Conservation (phyloP, 2,329 filamentous ascomycete species). For the Penicillium fuscoglaucum region DNA sequence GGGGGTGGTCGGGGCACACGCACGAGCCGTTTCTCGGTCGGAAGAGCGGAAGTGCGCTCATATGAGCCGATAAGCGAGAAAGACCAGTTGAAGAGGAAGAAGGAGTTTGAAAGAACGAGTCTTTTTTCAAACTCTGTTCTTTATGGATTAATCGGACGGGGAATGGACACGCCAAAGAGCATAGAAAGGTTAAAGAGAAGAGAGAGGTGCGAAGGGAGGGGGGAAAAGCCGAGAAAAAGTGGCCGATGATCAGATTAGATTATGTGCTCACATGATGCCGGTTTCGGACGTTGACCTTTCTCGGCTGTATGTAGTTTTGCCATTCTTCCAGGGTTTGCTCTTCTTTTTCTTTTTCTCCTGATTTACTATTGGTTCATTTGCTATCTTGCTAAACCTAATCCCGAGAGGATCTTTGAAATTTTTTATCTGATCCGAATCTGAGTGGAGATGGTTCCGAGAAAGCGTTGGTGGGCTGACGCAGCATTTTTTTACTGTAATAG, state of each 20-base stretch:
- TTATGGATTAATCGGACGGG: no score
- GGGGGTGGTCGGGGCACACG: slow-evolving; percentile 25
- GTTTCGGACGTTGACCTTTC: slow-evolving; percentile 24
- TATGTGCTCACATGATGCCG: slow-evolving; percentile 29
- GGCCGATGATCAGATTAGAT: slow-evolving; percentile 32
- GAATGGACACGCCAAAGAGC: background rate
- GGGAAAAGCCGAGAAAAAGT: slow-evolving; percentile 20
- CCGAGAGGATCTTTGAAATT: slow-evolving; percentile 1
- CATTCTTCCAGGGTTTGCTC: background rate
- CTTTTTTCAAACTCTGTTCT: background rate
- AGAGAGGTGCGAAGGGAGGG: background rate
- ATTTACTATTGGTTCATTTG: slow-evolving; percentile 5
- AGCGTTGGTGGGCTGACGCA: slow-evolving; percentile 24
- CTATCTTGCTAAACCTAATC: background rate
- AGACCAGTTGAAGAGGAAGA: slow-evolving; percentile 6
- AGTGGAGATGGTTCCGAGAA: slow-evolving; percentile 15
- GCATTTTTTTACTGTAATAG: background rate
- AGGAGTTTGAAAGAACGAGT: background rate
- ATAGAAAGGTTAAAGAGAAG: background rate
- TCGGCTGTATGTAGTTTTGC: slow-evolving; percentile 7
- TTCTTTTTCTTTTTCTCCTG: slow-evolving; percentile 6
- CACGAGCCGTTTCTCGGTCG: slow-evolving; percentile 34
- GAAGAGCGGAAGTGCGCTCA: slow-evolving; percentile 39
- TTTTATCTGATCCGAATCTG: slow-evolving; percentile 25
- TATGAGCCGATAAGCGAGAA: slow-evolving; percentile 35